These are phyloP conservation scores for Solanum peruvianum DNA, from an alignment of 257 asterid genomes.

Conservation along the genomic window DNA sequence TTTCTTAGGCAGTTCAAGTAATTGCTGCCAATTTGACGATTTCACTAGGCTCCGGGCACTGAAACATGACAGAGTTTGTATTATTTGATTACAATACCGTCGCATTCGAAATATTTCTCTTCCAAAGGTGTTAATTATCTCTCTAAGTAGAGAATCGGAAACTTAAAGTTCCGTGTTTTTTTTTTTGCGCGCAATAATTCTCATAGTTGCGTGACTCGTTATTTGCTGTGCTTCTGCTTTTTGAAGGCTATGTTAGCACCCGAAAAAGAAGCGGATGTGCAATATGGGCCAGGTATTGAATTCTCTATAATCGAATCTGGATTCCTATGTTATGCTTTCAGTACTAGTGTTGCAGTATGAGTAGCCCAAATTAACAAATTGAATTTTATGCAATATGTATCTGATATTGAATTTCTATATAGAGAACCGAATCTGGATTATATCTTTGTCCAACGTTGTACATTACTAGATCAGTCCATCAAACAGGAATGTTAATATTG, in stretches of 20 bases:
- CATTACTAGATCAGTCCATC: neutral
- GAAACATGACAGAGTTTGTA: neutral
- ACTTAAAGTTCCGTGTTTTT: neutral
- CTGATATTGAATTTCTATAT: neutral
- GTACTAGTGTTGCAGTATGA: neutral
- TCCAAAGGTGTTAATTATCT: neutral
- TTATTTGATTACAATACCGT: neutral
- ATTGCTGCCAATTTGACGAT: neutral
- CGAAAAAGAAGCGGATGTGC: neutral
- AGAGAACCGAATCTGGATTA: neutral
- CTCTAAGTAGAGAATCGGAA: neutral
- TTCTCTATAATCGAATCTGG: neutral
- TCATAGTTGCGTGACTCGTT: neutral
- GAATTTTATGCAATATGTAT: neutral
- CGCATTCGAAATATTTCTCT: neutral
- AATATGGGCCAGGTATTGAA: neutral
- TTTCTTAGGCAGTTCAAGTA: neutral
- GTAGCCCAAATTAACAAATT: neutral
- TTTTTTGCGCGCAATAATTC: neutral
- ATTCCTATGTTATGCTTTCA: neutral
- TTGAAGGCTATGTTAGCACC: neutral
- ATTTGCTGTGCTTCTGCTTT: neutral
- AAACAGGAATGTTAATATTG: neutral
- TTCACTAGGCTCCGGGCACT: neutral
- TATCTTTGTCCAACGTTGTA: neutral